phyloP scores from a whole-genome alignment of 768 basidiomycete species.

The Mycena pura region DNA sequence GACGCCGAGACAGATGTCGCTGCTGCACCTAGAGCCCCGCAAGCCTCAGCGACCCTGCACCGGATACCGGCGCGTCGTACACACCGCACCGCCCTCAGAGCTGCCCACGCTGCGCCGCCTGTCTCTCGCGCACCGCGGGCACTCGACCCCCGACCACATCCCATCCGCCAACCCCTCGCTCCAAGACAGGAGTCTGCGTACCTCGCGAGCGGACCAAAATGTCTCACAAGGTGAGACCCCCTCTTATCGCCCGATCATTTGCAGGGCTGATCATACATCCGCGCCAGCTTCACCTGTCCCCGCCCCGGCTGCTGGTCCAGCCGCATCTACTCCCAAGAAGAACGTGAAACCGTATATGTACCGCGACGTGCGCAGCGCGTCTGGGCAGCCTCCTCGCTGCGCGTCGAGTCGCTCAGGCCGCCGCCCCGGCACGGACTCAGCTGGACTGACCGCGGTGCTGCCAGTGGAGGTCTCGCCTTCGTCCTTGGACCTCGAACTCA shows the following conservation, averaged over 20 bases:
- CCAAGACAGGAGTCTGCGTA: no score
- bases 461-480: no score
- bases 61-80: not conserved
- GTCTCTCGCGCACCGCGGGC: not conserved
- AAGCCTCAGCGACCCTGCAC: not conserved
- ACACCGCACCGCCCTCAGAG: not conserved
- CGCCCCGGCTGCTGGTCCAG: not conserved
- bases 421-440: not conserved
- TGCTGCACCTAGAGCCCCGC: not conserved
- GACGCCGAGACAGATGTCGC: not conserved
- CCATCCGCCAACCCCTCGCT: not conserved
- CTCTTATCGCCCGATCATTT: no score
- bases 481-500: no score
- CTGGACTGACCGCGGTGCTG: no score
- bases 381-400: conserved; percentile 2
- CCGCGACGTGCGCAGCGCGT: not conserved
- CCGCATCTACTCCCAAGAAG: not conserved
- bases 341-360: conserved; percentile 4
- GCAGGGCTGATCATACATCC: no score
- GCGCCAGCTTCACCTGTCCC: not conserved
- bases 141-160: not conserved
- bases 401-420: not conserved
- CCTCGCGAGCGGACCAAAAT: no score
- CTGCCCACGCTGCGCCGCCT: not conserved
- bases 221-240: no score